Percentiles rank a stretch among this genome's conserved stretches.
Evolutionary conservation across 2,329 filamentous ascomycete genomes (phyloP).

Genomic region (Aureobasidium pullulans): DNA sequence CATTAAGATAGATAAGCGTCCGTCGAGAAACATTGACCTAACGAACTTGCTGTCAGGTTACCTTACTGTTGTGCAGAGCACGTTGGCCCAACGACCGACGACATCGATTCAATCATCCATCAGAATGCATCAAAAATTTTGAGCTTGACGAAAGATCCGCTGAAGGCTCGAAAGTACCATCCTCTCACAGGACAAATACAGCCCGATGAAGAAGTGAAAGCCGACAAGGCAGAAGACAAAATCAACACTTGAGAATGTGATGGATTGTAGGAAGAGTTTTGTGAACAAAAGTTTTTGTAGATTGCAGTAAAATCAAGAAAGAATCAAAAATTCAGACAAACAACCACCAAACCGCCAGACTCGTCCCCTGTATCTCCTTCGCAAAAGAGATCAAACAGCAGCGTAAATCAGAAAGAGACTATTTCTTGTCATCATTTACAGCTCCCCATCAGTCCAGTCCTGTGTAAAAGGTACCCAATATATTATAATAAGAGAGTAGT

Average conservation of each 20-base stretch:
- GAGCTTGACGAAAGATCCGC: too few species aligned
- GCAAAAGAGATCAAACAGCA: slow-evolving; percentile 6
- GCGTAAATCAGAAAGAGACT: slow-evolving; percentile 13
- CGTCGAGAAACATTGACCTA: too few species aligned
- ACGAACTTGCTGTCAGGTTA: too few species aligned
- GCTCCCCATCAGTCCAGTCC: slow-evolving; percentile 12
- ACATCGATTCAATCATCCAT: too few species aligned
- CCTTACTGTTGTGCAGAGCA: too few species aligned
- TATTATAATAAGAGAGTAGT: background rate
- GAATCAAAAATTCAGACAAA: background rate
- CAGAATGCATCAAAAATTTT: too few species aligned
- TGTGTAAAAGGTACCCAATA: background rate
- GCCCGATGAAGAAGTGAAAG: too few species aligned
- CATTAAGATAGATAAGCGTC: too few species aligned
- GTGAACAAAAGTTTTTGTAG: slow-evolving; percentile 5
- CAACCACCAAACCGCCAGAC: slow-evolving; percentile 6
- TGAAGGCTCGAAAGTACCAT: too few species aligned
- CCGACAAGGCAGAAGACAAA: background rate
- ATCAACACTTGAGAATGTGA: background rate
- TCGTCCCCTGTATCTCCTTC: background rate
- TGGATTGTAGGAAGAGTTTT: background rate
- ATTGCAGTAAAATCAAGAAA: slow-evolving; percentile 5
- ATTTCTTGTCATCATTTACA: slow-evolving; percentile 8
- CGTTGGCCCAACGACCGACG: too few species aligned
- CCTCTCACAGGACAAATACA: too few species aligned